A percentile compares a stretch with the other conserved stretches of the same genome.
phyloP scores from a whole-genome alignment of 768 basidiomycete genomes.

The Arthromyces matolae region DNA sequence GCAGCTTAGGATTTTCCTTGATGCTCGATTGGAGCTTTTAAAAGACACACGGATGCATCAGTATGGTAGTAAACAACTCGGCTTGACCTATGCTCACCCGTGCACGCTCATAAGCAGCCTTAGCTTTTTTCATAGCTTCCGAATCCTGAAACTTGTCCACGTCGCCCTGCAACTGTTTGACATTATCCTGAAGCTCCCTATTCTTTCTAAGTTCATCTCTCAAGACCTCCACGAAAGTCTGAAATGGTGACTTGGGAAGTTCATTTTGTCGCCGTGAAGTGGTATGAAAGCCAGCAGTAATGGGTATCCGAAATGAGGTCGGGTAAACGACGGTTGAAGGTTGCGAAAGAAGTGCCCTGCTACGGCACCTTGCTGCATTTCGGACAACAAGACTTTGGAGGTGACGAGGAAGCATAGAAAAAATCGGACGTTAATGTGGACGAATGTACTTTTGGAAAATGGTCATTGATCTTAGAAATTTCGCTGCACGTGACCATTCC shows the following conservation, averaged over 20 bases:
- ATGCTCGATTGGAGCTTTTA: slow-evolving; percentile 85
- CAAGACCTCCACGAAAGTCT: slow-evolving; percentile 93
- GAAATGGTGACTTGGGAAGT: slow-evolving; percentile 86
- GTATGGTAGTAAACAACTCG: too few relatives aligned
- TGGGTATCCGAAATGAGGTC: slow-evolving; percentile 39
- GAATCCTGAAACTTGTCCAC: slow-evolving; percentile 97
- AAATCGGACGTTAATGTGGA: neutral
- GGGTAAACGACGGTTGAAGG: slow-evolving; percentile 22
- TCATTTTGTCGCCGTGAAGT: slow-evolving; percentile 61
- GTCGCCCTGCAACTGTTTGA: slow-evolving; percentile 96
- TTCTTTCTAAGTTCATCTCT: slow-evolving; percentile 92
- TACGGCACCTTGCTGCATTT: slow-evolving; percentile 28
- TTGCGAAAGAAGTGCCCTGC: slow-evolving; percentile 20
- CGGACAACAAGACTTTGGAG: slow-evolving; percentile 37
- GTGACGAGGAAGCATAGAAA: slow-evolving; percentile 41
- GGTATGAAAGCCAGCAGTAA: slow-evolving; percentile 51
- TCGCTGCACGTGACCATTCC: slow-evolving; percentile 14
- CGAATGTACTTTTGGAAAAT: neutral
- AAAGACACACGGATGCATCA: slow-evolving; percentile 3
- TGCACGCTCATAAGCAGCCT: slow-evolving; percentile 90
- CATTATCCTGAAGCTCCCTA: slow-evolving; percentile 91
- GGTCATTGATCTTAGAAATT: slow-evolving; percentile 13
- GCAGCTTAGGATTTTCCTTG: slow-evolving; percentile 89
- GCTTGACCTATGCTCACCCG: too few relatives aligned
- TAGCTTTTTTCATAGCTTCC: slow-evolving; percentile 90